Evolutionary conservation across 2,329 filamentous ascomycete genomes (phyloP).

Genomic region (Didymella keratinophila): DNA sequence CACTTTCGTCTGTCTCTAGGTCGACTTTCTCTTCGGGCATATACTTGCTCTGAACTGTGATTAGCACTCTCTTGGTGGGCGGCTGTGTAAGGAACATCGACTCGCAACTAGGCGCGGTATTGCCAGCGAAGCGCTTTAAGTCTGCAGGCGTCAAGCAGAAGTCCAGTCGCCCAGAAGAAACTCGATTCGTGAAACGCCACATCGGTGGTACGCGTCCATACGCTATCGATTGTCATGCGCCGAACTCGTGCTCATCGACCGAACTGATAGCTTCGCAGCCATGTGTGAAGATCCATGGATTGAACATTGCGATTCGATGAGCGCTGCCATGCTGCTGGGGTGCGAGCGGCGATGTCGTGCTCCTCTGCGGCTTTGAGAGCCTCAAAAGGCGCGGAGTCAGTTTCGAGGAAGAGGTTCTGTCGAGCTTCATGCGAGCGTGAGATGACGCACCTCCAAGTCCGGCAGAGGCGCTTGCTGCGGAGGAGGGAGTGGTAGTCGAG

Average conservation of each 20-base stretch:
- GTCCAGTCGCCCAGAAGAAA: not conserved
- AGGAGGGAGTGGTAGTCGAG: constrained; percentile 9
- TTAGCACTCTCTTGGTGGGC: not conserved
- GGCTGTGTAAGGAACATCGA: constrained; percentile 13
- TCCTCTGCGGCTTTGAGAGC: constrained; percentile 4
- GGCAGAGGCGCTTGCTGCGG: constrained; percentile 5
- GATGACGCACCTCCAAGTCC: constrained; percentile 3
- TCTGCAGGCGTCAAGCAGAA: constrained; percentile 1
- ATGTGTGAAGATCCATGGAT: constrained; percentile 9
- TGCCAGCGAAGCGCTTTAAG: not conserved
- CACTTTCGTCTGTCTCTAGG: not conserved
- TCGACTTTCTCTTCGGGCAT: not conserved
- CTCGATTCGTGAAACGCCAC: constrained; percentile 12
- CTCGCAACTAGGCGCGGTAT: not conserved
- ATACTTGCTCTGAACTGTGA: not conserved
- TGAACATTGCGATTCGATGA: constrained; percentile 5
- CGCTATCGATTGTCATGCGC: not conserved
- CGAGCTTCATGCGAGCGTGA: constrained; percentile 2
- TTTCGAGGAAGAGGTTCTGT: not conserved
- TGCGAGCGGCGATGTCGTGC: not conserved
- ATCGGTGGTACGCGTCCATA: not conserved
- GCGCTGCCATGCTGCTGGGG: not conserved
- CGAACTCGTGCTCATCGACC: not conserved
- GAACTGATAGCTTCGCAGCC: not conserved
- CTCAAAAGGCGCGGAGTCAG: not conserved